Base-by-base conservation (phyloP, 78 protist genomes). In the Parvularia atlantis region DNA sequence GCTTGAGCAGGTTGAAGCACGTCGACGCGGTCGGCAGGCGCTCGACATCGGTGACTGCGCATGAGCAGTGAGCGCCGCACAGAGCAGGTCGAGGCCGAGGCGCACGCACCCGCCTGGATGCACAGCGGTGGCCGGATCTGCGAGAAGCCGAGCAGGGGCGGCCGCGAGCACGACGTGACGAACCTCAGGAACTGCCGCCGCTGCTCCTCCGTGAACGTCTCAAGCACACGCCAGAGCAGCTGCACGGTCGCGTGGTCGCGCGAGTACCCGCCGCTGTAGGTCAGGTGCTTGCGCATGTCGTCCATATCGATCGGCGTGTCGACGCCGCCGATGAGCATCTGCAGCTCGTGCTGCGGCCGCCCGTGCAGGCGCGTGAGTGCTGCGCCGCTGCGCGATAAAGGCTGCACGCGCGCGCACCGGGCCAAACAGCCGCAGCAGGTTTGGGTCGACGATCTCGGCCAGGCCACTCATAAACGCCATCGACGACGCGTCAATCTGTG, bases 11-110 rank as follows among this genome's bases (percentile, higher is more conserved):
- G 69, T 82, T 74, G 52, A 82, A 65, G 59, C 92, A 87, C 20
- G 92, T 87, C 24, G 84, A 58, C 20, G 86, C 76, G 5, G 92
- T 67, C n/a, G 92, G 92, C 24, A 87, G 82, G n/a, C 81, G 75
- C 31, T 28, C 20, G 44, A 64, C 36, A 1, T 69, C 74, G 44
- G 33, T 10, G 17, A 37, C 46, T 9, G 54, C 4, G 52, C 36
- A 4, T 6, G 17, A 6, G 73, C 28, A 52, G 17, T 52, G 52
- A 52, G 30, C 9, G n/a, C 22, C 56, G 56, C 57, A 35, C 14
- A 46, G 16, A 11, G 35, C 17, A 7, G 70, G 57, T 17, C 50
- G 24, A 30, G 67, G 40, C 11, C 67, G 24, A 5, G 13, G 13
- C 7, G 50, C 7, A 44, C 50, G 50, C 50, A 44, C 50, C 7